Evolutionary conservation across 106 monocot species (phyloP).

Genomic region (Iris macrosiphon): DNA sequence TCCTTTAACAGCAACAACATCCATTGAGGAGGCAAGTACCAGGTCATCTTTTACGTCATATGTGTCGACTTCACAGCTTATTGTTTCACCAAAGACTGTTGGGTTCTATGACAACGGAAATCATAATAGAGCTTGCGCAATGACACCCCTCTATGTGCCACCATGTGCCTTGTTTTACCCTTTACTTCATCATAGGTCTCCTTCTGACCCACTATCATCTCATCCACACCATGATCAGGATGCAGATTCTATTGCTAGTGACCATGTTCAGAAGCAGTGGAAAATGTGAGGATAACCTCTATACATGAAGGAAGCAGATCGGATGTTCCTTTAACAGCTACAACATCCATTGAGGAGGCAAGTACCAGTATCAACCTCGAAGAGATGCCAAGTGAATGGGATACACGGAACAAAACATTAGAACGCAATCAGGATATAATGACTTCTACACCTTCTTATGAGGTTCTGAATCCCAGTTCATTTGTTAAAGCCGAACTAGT

Average conservation of each 20-base stretch:
- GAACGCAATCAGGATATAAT: too few species aligned
- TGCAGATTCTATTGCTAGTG: background rate
- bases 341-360: too few species aligned
- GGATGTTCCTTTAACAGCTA: too few species aligned
- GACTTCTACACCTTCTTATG: too few species aligned
- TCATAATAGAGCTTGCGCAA: background rate
- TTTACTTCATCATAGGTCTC: conserved; percentile 4
- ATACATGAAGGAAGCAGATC: background rate
- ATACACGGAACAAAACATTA: too few species aligned
- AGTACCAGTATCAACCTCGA: background rate
- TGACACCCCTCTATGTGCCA: conserved; percentile 6
- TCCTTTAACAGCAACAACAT: background rate
- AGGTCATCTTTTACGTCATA: background rate
- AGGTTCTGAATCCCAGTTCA: too few species aligned
- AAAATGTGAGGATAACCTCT: background rate
- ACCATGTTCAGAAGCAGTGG: background rate
- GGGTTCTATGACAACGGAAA: conserved; percentile 7
- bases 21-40: background rate
- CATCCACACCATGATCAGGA: background rate
- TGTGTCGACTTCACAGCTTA: conserved; percentile 11
- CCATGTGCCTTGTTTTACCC: conserved; percentile 24
- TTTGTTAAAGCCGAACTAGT: background rate
- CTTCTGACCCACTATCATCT: background rate
- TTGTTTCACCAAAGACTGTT: background rate
- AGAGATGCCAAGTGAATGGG: background rate